Evolutionary conservation across 306 rosid species (phyloP).

Genomic region (Vigna unguiculata): DNA sequence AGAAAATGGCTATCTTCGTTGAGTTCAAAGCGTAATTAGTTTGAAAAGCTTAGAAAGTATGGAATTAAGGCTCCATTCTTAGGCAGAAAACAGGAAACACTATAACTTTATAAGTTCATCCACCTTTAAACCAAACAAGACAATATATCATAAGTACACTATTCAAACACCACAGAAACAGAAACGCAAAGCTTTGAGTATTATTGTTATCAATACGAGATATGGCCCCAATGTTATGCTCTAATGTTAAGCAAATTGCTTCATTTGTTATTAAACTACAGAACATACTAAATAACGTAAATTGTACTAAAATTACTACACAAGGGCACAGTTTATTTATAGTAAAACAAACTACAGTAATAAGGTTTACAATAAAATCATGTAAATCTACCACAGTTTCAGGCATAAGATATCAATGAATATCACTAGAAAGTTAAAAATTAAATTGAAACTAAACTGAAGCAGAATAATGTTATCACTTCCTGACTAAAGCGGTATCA

Average conservation of each 20-base stretch:
- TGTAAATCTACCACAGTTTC: no score
- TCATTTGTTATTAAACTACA: neutral
- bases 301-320: neutral
- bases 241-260: slow-evolving; percentile 4
- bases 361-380: no score
- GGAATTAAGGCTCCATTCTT: slow-evolving; percentile 4
- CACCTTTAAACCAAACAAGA: slow-evolving; percentile 9
- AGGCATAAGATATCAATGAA: no score
- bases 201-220: slow-evolving; percentile 20
- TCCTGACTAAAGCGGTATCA: slow-evolving; percentile 1
- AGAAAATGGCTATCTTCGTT: slow-evolving; percentile 25
- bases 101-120: neutral
- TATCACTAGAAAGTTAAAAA: neutral
- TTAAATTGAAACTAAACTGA: slow-evolving; percentile 13
- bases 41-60: slow-evolving; percentile 21
- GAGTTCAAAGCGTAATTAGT: neutral
- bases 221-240: slow-evolving; percentile 23
- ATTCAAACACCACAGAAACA: slow-evolving; percentile 41
- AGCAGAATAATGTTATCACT: neutral
- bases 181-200: slow-evolving; percentile 17
- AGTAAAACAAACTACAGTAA: no score
- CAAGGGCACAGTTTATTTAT: no score
- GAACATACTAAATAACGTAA: slow-evolving; percentile 16
- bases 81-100: slow-evolving; percentile 17
- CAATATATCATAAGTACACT: slow-evolving; percentile 15